Evolutionary conservation across 2,329 filamentous ascomycete species (phyloP).

Genomic region (Metarhizium brunneum): DNA sequence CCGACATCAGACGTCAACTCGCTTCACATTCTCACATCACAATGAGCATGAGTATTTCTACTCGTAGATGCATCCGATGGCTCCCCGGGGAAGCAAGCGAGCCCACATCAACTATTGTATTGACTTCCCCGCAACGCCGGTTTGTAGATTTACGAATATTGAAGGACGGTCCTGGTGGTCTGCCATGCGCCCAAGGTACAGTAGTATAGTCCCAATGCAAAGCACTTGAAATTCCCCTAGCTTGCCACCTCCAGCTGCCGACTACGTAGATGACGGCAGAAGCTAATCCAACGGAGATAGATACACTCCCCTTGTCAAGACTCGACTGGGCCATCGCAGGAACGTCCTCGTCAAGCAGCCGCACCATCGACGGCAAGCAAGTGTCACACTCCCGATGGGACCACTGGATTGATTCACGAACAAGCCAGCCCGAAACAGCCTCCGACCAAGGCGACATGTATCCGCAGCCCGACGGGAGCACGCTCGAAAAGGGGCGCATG

Average conservation of each 20-base stretch:
- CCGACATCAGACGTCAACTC: neutral
- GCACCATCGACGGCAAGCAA: conserved; percentile 15
- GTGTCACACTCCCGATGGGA: conserved; percentile 36
- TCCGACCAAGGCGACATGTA: conserved; percentile 50
- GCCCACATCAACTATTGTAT: conserved; percentile 54
- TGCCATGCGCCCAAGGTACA: neutral
- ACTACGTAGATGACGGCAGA: neutral
- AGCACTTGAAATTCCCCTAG: no score
- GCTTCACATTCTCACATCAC: neutral
- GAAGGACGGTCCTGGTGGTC: conserved; percentile 11
- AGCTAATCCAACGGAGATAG: conserved; percentile 9
- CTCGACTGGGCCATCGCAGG: conserved; percentile 62
- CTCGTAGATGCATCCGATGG: conserved; percentile 51
- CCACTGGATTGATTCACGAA: conserved; percentile 52
- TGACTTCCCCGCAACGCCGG: conserved; percentile 46
- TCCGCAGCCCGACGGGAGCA: conserved; percentile 26
- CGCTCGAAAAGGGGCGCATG: conserved; percentile 52
- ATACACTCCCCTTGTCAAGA: conserved; percentile 15
- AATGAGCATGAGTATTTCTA: conserved; percentile 41
- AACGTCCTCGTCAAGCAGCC: conserved; percentile 29
- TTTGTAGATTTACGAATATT: conserved; percentile 56
- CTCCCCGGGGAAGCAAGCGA: conserved; percentile 41
- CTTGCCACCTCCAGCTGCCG: no score
- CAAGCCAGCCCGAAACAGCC: conserved; percentile 24
- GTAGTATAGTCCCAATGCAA: neutral